Conservation (phyloP, 2,329 filamentous ascomycete genomes). For the Orbilia javanica region DNA sequence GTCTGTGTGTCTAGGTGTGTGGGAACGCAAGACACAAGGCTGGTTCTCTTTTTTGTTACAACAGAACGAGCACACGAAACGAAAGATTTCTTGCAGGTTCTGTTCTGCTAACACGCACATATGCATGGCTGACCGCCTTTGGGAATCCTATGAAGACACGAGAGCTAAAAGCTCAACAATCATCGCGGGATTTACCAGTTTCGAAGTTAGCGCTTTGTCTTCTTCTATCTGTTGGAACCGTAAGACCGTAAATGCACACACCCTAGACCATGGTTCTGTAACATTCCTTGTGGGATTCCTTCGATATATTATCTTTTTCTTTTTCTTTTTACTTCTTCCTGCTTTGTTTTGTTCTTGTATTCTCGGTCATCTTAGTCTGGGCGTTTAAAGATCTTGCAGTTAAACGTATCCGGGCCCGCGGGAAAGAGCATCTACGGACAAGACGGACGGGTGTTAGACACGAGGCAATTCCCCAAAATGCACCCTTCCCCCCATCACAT, state of each 20-base stretch:
- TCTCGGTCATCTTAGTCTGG: too few relatives aligned
- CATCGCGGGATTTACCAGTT: slow-evolving; percentile 56
- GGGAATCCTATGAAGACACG: slow-evolving; percentile 9
- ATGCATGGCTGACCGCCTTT: neutral
- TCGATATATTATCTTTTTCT: too few relatives aligned
- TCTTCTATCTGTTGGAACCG: slow-evolving; percentile 4
- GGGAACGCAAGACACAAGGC: slow-evolving; percentile 27
- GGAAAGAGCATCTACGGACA: slow-evolving; percentile 1
- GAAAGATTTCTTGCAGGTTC: slow-evolving; percentile 16
- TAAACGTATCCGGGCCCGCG: slow-evolving; percentile 1
- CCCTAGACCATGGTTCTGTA: neutral
- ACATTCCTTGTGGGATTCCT: slow-evolving; percentile 4
- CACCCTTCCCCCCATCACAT: neutral
- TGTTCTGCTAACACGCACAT: neutral
- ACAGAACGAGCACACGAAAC: slow-evolving; percentile 3
- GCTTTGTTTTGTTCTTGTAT: neutral
- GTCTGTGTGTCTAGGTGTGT: neutral
- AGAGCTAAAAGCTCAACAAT: slow-evolving; percentile 9
- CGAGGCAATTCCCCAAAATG: slow-evolving; percentile 5
- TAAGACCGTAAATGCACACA: neutral
- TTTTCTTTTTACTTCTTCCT: neutral
- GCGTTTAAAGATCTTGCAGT: too few relatives aligned
- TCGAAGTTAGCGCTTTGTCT: slow-evolving; percentile 18
- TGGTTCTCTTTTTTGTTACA: neutral
- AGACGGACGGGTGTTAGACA: neutral